Evolutionary conservation across 441 rosid genomes (phyloP).

Genomic region (Populus hybrid): DNA sequence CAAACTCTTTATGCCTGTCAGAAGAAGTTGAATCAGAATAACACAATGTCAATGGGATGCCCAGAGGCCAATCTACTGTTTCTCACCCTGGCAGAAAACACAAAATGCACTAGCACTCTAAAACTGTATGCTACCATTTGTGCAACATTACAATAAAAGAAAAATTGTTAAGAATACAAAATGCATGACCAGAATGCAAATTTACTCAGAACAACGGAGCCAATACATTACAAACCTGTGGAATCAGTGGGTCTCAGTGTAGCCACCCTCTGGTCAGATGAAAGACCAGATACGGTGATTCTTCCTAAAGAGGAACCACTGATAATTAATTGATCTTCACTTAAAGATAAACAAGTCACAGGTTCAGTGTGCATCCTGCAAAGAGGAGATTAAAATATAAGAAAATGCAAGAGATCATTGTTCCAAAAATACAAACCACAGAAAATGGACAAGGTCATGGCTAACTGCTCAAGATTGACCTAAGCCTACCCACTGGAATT

Average conservation of each 20-base stretch:
- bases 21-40: constrained; percentile 8
- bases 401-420: neutral
- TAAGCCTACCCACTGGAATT: neutral
- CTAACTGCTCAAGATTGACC: neutral
- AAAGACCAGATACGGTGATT: constrained; percentile 60
- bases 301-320: constrained; percentile 75
- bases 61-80: neutral
- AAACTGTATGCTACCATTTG: neutral
- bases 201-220: neutral
- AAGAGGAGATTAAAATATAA: constrained; percentile 7
- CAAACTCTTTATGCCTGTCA: constrained; percentile 67
- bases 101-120: neutral
- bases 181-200: neutral
- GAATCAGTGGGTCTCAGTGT: constrained; percentile 56
- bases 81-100: neutral
- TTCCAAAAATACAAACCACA: neutral
- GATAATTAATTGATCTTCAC: constrained; percentile 61
- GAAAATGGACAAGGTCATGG: neutral
- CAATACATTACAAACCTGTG: constrained; percentile 41
- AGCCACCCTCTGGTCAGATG: constrained; percentile 55
- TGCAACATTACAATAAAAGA: neutral
- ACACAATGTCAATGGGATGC: neutral
- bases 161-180: neutral
- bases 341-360: constrained; percentile 65
- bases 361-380: constrained; percentile 80